Percentiles rank a stretch among this genome's conserved stretches.
Conservation (phyloP, 352 stramenopile genomes). For the Phytophthora pisi region DNA sequence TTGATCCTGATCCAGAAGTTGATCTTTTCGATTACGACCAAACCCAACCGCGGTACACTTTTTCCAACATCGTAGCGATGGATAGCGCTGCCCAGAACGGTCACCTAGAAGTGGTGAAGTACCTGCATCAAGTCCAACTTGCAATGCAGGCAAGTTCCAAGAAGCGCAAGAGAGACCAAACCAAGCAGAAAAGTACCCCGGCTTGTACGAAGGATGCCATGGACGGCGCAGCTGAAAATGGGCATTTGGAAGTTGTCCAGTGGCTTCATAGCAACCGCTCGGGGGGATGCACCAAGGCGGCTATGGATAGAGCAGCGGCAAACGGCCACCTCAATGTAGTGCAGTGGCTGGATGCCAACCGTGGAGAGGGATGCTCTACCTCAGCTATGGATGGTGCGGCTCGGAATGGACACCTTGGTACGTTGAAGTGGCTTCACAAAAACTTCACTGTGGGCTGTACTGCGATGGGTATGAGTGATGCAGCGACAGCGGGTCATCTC, state of each 20-base stretch:
- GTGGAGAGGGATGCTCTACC: neutral
- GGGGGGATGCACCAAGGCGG: neutral
- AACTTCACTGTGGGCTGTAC: neutral
- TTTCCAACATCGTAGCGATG: neutral
- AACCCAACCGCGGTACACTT: neutral
- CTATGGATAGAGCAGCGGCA: neutral
- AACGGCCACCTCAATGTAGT: neutral
- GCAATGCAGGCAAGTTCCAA: neutral
- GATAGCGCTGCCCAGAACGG: neutral
- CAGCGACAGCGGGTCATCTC: neutral
- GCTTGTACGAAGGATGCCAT: neutral
- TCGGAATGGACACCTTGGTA: neutral
- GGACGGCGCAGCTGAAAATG: neutral
- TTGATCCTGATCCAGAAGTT: neutral
- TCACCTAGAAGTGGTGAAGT: neutral
- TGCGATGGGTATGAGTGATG: neutral
- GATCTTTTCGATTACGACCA: neutral
- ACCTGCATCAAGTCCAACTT: neutral
- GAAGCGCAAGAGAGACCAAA: neutral
- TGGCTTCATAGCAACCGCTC: neutral
- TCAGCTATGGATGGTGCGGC: neutral
- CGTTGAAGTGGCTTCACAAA: neutral
- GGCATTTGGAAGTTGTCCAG: neutral
- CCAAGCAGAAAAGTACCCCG: neutral
- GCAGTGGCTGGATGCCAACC: neutral